A percentile compares a stretch with the other conserved stretches of the same genome.
These are phyloP conservation scores for Apophysomyces ossiformis DNA, from an alignment of 371 early-diverging fungal species.

Conservation along the genomic window DNA sequence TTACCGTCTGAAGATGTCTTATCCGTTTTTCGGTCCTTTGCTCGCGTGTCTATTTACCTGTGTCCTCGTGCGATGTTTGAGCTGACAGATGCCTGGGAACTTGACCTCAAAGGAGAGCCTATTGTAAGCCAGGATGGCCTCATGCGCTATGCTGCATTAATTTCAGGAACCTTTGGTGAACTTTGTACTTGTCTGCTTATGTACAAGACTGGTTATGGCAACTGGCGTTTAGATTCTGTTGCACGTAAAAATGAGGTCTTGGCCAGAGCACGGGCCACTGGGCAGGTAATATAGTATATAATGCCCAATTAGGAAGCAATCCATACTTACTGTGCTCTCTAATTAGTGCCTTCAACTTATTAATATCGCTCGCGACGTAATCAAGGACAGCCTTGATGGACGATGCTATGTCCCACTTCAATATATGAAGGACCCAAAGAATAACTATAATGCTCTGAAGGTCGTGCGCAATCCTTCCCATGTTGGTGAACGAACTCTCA, in stretches of 20 bases:
- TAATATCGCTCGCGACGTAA: slow-evolving; percentile 62
- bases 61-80: slow-evolving; percentile 50
- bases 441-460: slow-evolving; percentile 29
- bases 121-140: slow-evolving; percentile 47
- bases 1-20: slow-evolving; percentile 29
- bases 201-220: slow-evolving; percentile 47
- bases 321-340: slow-evolving; percentile 6
- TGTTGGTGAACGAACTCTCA: slow-evolving; percentile 27
- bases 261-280: slow-evolving; percentile 53
- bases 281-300: slow-evolving; percentile 36
- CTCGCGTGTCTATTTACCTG: slow-evolving; percentile 44
- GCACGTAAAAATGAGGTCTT: slow-evolving; percentile 36
- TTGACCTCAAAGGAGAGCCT: slow-evolving; percentile 43
- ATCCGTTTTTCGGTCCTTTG: slow-evolving; percentile 36
- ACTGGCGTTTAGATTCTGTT: slow-evolving; percentile 32
- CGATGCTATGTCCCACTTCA: slow-evolving; percentile 55
- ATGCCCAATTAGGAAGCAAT: slow-evolving; percentile 3
- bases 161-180: slow-evolving; percentile 62
- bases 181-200: slow-evolving; percentile 47
- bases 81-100: slow-evolving; percentile 54
- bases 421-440: slow-evolving; percentile 31
- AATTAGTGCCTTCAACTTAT: slow-evolving; percentile 57
- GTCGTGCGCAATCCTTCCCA: slow-evolving; percentile 24
- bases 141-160: slow-evolving; percentile 46
- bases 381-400: slow-evolving; percentile 51